phyloP scores from a whole-genome alignment of 352 stramenopile genomes.

The Phytopythium helicoides region DNA sequence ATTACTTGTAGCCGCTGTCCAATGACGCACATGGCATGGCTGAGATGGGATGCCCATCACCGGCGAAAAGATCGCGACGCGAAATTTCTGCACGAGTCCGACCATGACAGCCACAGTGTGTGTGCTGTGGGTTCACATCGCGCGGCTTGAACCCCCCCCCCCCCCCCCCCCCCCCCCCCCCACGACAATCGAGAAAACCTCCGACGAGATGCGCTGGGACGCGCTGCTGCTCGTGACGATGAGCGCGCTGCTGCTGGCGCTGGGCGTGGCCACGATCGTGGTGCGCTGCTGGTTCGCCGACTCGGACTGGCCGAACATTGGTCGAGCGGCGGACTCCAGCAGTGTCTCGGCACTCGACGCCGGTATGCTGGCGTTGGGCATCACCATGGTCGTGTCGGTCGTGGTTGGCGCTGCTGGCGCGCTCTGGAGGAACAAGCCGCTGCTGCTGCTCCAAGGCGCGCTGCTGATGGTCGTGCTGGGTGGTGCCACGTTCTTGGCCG shows the following conservation, averaged over 20 bases:
- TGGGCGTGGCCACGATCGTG: not conserved
- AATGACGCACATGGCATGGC: no score
- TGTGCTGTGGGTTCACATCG: no score
- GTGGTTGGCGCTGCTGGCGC: slow-evolving; percentile 17
- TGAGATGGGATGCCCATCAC: no score
- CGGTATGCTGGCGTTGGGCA: slow-evolving; percentile 9
- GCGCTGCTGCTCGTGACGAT: slow-evolving; percentile 3
- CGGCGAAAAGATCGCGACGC: no score
- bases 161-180: no score
- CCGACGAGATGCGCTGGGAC: slow-evolving; percentile 4
- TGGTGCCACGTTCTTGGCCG: not conserved
- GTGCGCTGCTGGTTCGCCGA: not conserved
- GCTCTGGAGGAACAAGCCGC: not conserved
- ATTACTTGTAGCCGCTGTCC: no score
- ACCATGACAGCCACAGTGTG: no score
- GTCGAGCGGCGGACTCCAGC: not conserved
- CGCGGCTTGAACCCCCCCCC: no score
- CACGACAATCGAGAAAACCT: not conserved
- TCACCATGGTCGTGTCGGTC: slow-evolving; percentile 32
- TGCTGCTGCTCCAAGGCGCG: slow-evolving; percentile 3
- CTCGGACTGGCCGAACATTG: slow-evolving; percentile 4
- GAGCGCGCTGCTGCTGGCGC: slow-evolving; percentile 3
- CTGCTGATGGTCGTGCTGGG: slow-evolving; percentile 1
- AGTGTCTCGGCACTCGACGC: slow-evolving; percentile 1
- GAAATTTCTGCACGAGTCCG: no score